Conservation (phyloP, 2,329 filamentous ascomycete genomes). For the Dactylella cylindrospora region DNA sequence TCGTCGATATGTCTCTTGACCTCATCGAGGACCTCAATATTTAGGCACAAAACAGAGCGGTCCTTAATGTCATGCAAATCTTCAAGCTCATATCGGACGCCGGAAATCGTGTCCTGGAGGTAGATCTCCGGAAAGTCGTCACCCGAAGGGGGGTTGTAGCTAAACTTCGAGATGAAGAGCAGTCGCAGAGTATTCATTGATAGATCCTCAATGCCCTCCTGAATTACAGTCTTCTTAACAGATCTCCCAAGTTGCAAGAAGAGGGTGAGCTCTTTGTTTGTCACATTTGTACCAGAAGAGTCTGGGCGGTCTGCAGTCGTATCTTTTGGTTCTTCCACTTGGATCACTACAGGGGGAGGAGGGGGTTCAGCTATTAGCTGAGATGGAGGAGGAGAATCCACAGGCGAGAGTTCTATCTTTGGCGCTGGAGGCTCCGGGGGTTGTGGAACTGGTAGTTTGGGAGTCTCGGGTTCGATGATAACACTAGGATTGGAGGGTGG, state of each 20-base stretch:
- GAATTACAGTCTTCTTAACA: constrained; percentile 90
- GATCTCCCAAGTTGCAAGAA: constrained; percentile 96
- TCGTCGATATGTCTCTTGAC: constrained; percentile 97
- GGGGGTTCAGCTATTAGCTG: constrained; percentile 5
- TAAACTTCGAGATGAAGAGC: constrained; percentile 98
- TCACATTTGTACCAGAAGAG: constrained; percentile 42
- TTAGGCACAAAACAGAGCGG: constrained; percentile 88
- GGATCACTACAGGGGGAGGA: constrained; percentile 13
- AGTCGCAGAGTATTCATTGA: constrained; percentile 86
- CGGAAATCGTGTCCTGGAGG: constrained; percentile 92
- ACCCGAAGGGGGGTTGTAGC: constrained; percentile 95
- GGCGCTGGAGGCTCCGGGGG: constrained; percentile 39
- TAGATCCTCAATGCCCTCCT: constrained; percentile 79
- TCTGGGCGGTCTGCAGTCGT: constrained; percentile 29
- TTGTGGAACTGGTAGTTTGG: constrained; percentile 22
- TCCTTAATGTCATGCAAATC: constrained; percentile 93
- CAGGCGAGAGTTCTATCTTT: constrained; percentile 21
- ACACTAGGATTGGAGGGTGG: constrained; percentile 14
- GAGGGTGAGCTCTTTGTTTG: constrained; percentile 83
- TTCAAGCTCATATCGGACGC: constrained; percentile 94
- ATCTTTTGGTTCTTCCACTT: constrained; percentile 36
- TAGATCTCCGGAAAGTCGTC: constrained; percentile 94
- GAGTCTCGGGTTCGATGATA: constrained; percentile 43
- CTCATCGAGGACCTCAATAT: constrained; percentile 89
- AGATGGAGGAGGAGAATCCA: background rate